These are phyloP conservation scores for Heliophila coronopifolia DNA, from an alignment of 441 rosid genomes.

Conservation along the genomic window DNA sequence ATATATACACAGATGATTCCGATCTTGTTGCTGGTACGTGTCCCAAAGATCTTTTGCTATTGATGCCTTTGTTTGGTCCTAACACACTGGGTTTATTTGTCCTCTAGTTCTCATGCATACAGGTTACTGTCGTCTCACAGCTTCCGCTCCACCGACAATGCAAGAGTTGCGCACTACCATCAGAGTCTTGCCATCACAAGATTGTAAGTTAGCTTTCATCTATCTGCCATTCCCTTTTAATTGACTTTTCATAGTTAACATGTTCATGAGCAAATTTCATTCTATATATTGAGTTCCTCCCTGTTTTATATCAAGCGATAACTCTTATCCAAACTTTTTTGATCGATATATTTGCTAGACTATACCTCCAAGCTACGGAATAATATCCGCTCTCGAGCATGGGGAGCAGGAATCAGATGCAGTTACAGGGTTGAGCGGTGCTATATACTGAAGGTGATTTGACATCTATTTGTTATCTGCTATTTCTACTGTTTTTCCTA, in stretches of 20 bases:
- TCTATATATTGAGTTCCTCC: neutral
- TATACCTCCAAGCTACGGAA: conserved; percentile 89
- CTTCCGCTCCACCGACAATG: conserved; percentile 90
- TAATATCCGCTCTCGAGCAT: conserved; percentile 96
- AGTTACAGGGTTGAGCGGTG: conserved; percentile 91
- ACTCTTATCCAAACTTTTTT: neutral
- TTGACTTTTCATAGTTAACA: neutral
- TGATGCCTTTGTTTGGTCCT: conserved; percentile 16
- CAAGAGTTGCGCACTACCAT: conserved; percentile 89
- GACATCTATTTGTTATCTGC: conserved; percentile 17
- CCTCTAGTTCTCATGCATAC: conserved; percentile 97
- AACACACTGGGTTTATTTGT: conserved; percentile 27
- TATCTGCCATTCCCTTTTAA: neutral
- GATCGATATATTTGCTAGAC: conserved; percentile 38
- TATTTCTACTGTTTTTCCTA: neutral
- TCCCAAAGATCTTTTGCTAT: conserved; percentile 13
- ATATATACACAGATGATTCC: conserved; percentile 89
- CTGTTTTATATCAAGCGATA: neutral
- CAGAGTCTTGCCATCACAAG: conserved; percentile 82
- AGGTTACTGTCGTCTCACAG: conserved; percentile 98
- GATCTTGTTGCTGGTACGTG: conserved; percentile 96
- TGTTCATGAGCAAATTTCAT: neutral
- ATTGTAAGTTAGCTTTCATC: conserved; percentile 49
- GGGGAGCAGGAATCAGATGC: conserved; percentile 99
- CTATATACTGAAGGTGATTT: conserved; percentile 86